Percentiles rank a stretch among this genome's conserved stretches.
These are phyloP conservation scores for Annulohypoxylon nitens DNA, from an alignment of 495 filamentous ascomycete species.

Conservation along the genomic window DNA sequence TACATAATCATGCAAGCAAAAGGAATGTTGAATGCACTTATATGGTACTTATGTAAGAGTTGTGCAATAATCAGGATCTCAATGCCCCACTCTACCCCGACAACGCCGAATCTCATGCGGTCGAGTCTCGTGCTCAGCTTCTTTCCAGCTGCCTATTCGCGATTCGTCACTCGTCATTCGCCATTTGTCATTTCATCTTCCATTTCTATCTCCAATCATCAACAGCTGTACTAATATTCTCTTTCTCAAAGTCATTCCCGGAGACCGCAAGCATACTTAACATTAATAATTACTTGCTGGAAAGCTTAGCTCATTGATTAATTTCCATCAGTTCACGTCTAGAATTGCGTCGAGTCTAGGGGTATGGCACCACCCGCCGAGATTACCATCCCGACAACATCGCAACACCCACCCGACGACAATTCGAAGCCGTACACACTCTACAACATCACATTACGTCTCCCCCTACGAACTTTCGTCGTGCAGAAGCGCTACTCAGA, in stretches of 20 bases:
- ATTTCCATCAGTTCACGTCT: conserved; percentile 9
- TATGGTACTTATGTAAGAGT: background rate
- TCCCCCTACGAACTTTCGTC: conserved; percentile 88
- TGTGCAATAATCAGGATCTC: background rate
- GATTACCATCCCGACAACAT: conserved; percentile 84
- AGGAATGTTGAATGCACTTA: background rate
- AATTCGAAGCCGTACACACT: conserved; percentile 82
- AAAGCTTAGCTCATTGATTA: background rate
- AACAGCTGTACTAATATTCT: conserved; percentile 21
- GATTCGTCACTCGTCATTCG: conserved; percentile 1
- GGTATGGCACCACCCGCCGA: conserved; percentile 81
- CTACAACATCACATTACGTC: conserved; percentile 91
- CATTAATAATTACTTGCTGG: background rate
- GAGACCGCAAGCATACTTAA: background rate
- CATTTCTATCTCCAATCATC: conserved; percentile 24
- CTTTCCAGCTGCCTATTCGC: conserved; percentile 15
- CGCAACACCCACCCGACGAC: conserved; percentile 63
- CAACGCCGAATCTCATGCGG: conserved; percentile 24
- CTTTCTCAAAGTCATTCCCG: background rate
- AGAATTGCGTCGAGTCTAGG: conserved; percentile 17
- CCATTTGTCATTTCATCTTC: background rate
- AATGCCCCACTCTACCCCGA: conserved; percentile 14
- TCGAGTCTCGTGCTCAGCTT: conserved; percentile 38
- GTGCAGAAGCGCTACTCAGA: conserved; percentile 96
- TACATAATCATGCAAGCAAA: background rate